Base-by-base conservation (phyloP, 345 rosid genomes). In the Aquilaria malaccensis region DNA sequence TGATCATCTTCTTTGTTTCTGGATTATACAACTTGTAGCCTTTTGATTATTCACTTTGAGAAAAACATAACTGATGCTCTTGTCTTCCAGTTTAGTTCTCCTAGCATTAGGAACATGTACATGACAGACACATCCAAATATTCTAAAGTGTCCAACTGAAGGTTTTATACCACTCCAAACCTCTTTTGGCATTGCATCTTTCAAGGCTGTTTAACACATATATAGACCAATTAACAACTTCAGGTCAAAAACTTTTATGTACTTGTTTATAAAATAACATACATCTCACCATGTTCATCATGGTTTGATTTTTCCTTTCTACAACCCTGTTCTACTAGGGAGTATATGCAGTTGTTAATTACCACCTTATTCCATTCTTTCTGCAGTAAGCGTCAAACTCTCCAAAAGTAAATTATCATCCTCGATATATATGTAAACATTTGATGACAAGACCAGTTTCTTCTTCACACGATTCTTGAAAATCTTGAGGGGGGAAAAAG, bases 1-100 rank as follows among this genome's bases (percentile, higher is more conserved):
- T 33, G 31, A 22, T 22, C 22, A 22, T 22, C 22, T 22, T 22
- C 22, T 22, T 22, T 22, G 22, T 22, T 22, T 22, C 0, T 22
- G 22, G 22, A 22, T 22, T 22, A 22, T 22, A 22, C 22, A 22
- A 22, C 22, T 22, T 22, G 45, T 62, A 62, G 31, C 50, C 57
- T 32, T 62, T 62, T 11, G 0, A 22, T 22, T 22, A 22, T 22
- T 22, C 22, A 22, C 22, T 22, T 22, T 22, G 22, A 52, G 11
- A 13, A 63, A 55, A 33, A 63, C 49, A 52, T 58, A 52, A 62
- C 48, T 31, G n/a, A 33, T 4, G 14, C 67, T 54, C 10, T 43
- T 54, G 33, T n/a, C 59, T 33, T 63, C 59, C 32, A 63, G 12
- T 11, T 63, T 63, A 15, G 33, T 22, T 13, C 33, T 22, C 22